Conservation (phyloP, 2,329 filamentous ascomycete genomes). For the Verticillium nubilum region DNA sequence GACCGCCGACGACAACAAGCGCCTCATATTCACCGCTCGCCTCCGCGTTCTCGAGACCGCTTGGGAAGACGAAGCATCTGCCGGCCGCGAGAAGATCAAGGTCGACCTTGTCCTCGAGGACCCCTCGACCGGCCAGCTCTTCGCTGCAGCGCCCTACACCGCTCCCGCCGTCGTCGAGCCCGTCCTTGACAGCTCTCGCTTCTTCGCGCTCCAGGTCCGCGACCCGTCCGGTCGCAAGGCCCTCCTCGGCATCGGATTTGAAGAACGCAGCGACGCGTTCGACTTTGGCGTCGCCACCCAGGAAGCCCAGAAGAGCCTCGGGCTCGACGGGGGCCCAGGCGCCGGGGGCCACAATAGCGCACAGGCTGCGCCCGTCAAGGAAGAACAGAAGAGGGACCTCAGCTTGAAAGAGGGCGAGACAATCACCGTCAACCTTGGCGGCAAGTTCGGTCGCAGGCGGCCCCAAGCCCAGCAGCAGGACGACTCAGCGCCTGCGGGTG, state of each 20-base stretch:
- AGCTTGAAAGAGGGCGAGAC: conserved; percentile 87
- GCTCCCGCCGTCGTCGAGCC: conserved; percentile 63
- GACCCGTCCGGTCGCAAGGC: conserved; percentile 73
- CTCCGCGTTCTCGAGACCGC: conserved; percentile 75
- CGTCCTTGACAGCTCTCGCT: conserved; percentile 72
- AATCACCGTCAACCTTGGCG: conserved; percentile 72
- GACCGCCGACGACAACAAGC: conserved; percentile 63
- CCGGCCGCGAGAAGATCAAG: conserved; percentile 49
- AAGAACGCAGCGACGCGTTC: conserved; percentile 80
- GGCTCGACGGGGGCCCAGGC: conserved; percentile 40
- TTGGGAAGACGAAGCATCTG: conserved; percentile 32
- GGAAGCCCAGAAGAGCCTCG: conserved; percentile 67
- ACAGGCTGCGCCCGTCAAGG: conserved; percentile 27
- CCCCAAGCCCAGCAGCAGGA: conserved; percentile 27
- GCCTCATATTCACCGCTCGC: conserved; percentile 81
- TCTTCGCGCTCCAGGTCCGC: conserved; percentile 78
- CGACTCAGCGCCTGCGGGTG: conserved; percentile 15
- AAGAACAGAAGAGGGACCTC: conserved; percentile 64
- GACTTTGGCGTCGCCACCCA: conserved; percentile 79
- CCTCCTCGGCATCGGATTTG: conserved; percentile 77
- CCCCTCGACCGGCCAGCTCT: conserved; percentile 64
- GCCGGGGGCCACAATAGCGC: conserved; percentile 4
- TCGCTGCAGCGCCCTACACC: conserved; percentile 79
- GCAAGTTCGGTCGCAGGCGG: conserved; percentile 43
- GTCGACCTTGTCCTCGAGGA: conserved; percentile 79